Percentiles rank a stretch among this genome's conserved stretches.
Evolutionary conservation across 495 filamentous ascomycete genomes (phyloP).

Genomic region (Aspergillus incahuasiensis): DNA sequence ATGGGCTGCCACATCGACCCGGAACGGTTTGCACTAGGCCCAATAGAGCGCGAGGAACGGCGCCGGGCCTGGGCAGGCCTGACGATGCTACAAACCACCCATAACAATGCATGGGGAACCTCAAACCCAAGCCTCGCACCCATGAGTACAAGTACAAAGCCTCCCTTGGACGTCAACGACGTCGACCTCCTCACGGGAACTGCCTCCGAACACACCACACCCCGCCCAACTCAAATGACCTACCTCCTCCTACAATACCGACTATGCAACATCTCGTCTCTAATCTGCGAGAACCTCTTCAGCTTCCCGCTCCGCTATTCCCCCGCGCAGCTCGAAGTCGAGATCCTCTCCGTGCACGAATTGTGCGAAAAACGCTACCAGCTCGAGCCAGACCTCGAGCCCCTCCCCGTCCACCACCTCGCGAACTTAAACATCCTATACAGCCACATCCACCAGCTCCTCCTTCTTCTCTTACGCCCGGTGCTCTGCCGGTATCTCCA

Average conservation of each 20-base stretch:
- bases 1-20: slow-evolving; percentile 48
- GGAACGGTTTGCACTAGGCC: slow-evolving; percentile 35
- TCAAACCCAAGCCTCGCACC: slow-evolving; percentile 23
- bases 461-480: slow-evolving; percentile 43
- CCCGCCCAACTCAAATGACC: slow-evolving; percentile 45
- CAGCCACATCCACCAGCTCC: slow-evolving; percentile 44
- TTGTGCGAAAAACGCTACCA: slow-evolving; percentile 36
- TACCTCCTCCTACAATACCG: slow-evolving; percentile 43
- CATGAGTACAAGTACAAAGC: slow-evolving; percentile 36
- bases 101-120: slow-evolving; percentile 36
- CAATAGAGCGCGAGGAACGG: slow-evolving; percentile 44
- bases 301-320: slow-evolving; percentile 25
- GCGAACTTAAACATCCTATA: slow-evolving; percentile 45
- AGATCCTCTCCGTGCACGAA: slow-evolving; percentile 36
- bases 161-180: slow-evolving; percentile 43
- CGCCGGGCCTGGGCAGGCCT: slow-evolving; percentile 44
- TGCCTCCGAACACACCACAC: slow-evolving; percentile 16
- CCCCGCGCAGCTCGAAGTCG: slow-evolving; percentile 31
- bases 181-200: slow-evolving; percentile 36
- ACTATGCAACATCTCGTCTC: slow-evolving; percentile 36
- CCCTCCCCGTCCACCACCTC: slow-evolving; percentile 34
- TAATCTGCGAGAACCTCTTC: slow-evolving; percentile 41
- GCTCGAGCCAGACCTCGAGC: slow-evolving; percentile 23
- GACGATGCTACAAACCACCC: slow-evolving; percentile 41
- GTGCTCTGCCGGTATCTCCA: slow-evolving; percentile 37